These are phyloP conservation scores for Triangularia verruculosa DNA, from an alignment of 2,329 filamentous ascomycete species.

Conservation along the genomic window DNA sequence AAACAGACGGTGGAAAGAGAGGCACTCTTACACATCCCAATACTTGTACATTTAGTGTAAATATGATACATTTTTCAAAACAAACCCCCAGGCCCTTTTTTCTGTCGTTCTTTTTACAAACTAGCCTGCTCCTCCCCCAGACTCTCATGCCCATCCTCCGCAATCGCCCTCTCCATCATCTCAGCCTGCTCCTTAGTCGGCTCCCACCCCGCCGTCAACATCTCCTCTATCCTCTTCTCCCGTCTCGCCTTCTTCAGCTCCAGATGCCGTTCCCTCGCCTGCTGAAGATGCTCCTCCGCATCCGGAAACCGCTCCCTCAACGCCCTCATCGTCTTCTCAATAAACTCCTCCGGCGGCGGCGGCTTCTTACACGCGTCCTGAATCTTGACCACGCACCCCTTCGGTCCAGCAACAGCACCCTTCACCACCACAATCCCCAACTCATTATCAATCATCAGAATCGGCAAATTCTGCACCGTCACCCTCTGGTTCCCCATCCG, in stretches of 20 bases:
- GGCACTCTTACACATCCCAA: slow-evolving; percentile 1
- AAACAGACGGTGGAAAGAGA: neutral
- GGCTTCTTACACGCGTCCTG: slow-evolving; percentile 89
- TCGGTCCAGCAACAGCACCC: slow-evolving; percentile 83
- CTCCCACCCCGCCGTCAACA: slow-evolving; percentile 28
- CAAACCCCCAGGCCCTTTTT: slow-evolving; percentile 4
- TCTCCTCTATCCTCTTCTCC: slow-evolving; percentile 39
- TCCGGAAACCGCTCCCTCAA: slow-evolving; percentile 48
- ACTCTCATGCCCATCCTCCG: slow-evolving; percentile 24
- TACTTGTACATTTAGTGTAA: slow-evolving; percentile 18
- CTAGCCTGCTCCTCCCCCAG: slow-evolving; percentile 15
- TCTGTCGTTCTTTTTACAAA: slow-evolving; percentile 3
- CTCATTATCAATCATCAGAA: slow-evolving; percentile 82
- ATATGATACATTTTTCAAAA: slow-evolving; percentile 24
- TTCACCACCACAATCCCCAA: slow-evolving; percentile 86
- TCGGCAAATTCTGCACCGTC: slow-evolving; percentile 86
- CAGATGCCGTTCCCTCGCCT: slow-evolving; percentile 50
- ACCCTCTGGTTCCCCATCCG: slow-evolving; percentile 88
- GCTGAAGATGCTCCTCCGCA: slow-evolving; percentile 44
- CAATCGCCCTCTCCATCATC: slow-evolving; percentile 18
- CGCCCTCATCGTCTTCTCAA: slow-evolving; percentile 44
- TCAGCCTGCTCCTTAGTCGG: slow-evolving; percentile 17
- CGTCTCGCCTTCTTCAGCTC: slow-evolving; percentile 51
- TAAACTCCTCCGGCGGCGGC: slow-evolving; percentile 48
- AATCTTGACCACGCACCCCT: slow-evolving; percentile 78